Base-by-base conservation (phyloP, 2,329 filamentous ascomycete species). In the Ophiostoma tasmaniense region DNA sequence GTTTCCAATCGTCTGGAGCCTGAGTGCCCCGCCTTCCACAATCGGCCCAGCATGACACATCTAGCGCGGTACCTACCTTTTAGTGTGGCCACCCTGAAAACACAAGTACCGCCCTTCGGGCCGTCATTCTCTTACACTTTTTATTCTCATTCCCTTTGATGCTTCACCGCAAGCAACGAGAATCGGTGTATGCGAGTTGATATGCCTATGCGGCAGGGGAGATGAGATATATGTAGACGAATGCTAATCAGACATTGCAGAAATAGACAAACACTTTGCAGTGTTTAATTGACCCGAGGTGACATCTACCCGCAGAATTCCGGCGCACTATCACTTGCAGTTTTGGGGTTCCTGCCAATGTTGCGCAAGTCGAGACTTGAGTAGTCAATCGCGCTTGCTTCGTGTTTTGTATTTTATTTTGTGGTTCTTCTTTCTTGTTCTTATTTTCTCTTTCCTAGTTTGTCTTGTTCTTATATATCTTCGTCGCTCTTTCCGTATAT, bases 321-420 rank as follows among this genome's bases (percentile, higher is more conserved):
- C 69, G 64, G 20, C 67, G 67, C 69, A 66, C n/a, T 64, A 68
- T 59, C 68, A 67, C 59, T 70, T 64, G 69, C 69, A 25, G 22
- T 59, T 67, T 65, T 69, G 65, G 59, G 14, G 65, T 64, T 42
- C 30, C 59, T 67, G 55, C 42, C 42, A 45, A 45, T 45, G 42
- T 45, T 45, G 42, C 42, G 42, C 42, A 45, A 45, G 17, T 45
- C n/a, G 17, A 6, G 42, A 6, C 33, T 33, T 33, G 33, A 33
- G 33, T 45, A 4, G 17, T 45, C 20, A 25, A 25, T 61, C 55
- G 55, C 11, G 55, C 55, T 14, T 61, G 25, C 55, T 25, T 59
- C 14, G 25, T 20, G 2, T n/a, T n/a, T 45, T 45, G 20, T n/a
- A 8, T n/a, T 45, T 20, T n/a, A 8, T n/a, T 45, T 20, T 45